Percentiles rank a stretch among this genome's conserved stretches.
Conservation (phyloP, 106 monocot genomes). For the Platanthera zijinensis region DNA sequence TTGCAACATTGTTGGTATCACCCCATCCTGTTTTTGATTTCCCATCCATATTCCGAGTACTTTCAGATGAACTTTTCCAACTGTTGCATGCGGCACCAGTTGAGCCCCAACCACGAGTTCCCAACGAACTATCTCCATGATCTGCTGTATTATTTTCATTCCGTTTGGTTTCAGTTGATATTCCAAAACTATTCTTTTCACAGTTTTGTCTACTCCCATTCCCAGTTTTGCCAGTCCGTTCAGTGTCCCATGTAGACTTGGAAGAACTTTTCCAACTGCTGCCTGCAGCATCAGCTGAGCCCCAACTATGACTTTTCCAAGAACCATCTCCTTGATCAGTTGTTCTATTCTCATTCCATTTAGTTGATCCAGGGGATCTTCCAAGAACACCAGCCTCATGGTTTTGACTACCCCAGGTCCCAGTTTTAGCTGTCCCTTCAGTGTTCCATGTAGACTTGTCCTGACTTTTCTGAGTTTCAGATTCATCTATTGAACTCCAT, state of each 20-base stretch:
- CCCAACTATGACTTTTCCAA: constrained; percentile 22
- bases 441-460: background rate
- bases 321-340: constrained; percentile 10
- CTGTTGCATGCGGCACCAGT: background rate
- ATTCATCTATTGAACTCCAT: constrained; percentile 3
- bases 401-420: background rate
- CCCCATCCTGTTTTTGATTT: background rate
- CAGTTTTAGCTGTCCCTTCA: background rate
- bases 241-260: background rate
- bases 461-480: constrained; percentile 1
- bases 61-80: constrained; percentile 2
- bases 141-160: background rate
- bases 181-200: constrained; percentile 1
- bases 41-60: background rate
- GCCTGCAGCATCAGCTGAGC: background rate
- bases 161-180: constrained; percentile 1
- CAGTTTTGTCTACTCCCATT: background rate
- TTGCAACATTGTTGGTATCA: background rate
- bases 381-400: background rate
- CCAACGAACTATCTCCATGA: constrained; percentile 17
- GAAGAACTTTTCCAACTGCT: background rate
- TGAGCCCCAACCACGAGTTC: constrained; percentile 19
- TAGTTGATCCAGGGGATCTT: background rate
- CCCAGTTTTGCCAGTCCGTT: background rate
- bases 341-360: constrained; percentile 4